Percentiles rank a stretch among this genome's conserved stretches.
These are phyloP conservation scores for Colletotrichum brevisporum DNA, from an alignment of 2,329 filamentous ascomycete genomes.

Conservation along the genomic window DNA sequence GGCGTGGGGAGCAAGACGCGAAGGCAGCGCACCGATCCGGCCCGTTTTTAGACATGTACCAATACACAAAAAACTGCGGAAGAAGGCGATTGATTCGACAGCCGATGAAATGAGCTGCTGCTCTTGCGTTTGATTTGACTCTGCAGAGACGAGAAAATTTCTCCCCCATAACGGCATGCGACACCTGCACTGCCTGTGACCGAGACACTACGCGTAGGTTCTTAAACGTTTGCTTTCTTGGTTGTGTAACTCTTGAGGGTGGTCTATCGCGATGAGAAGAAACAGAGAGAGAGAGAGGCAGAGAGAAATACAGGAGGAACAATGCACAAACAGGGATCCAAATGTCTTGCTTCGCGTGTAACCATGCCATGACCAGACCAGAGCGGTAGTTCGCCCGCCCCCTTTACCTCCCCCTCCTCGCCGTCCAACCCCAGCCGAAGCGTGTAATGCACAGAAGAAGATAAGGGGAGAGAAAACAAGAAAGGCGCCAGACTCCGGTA, in stretches of 20 bases:
- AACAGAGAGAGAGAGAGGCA: not conserved
- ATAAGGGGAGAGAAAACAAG: constrained; percentile 29
- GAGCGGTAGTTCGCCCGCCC: not conserved
- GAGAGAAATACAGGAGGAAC: constrained; percentile 15
- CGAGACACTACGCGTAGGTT: not conserved
- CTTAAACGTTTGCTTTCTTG: constrained; percentile 20
- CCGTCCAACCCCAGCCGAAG: constrained; percentile 18
- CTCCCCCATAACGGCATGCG: not conserved
- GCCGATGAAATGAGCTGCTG: constrained; percentile 34
- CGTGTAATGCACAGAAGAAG: constrained; percentile 9
- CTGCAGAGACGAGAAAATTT: constrained; percentile 17
- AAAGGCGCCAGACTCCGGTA: constrained; percentile 37
- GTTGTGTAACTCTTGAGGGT: constrained; percentile 35
- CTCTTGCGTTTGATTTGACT: not conserved
- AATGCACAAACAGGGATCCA: constrained; percentile 23
- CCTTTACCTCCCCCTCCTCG: constrained; percentile 1
- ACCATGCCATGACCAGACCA: constrained; percentile 2
- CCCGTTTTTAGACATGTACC: constrained; percentile 39
- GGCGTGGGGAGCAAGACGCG: constrained; percentile 22
- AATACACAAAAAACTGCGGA: constrained; percentile 30
- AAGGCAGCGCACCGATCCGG: constrained; percentile 22
- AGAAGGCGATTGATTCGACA: constrained; percentile 27
- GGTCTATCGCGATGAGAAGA: constrained; percentile 29
- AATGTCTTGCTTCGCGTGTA: constrained; percentile 18
- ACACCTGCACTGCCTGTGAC: not conserved